Conservation (phyloP, 2,329 filamentous ascomycete species). For the Capronia americana region DNA sequence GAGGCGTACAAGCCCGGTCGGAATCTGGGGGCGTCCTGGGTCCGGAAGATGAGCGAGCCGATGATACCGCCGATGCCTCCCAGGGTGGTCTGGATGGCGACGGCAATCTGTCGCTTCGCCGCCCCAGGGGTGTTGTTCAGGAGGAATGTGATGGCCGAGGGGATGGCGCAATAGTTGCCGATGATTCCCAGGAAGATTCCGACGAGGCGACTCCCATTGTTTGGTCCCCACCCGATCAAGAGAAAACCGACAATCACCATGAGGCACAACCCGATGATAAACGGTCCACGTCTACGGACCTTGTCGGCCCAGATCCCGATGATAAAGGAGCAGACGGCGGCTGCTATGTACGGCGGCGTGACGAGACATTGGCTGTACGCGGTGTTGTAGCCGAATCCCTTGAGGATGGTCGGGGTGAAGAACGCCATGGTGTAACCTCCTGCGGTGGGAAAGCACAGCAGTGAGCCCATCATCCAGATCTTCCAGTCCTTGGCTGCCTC, state of each 20-base stretch:
- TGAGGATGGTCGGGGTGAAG: slow-evolving; percentile 36
- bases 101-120: slow-evolving; percentile 16
- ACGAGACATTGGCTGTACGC: slow-evolving; percentile 41
- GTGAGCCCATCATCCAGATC: slow-evolving; percentile 60
- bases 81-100: slow-evolving; percentile 7
- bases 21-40: slow-evolving; percentile 44
- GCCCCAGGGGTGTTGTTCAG: slow-evolving; percentile 15
- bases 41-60: slow-evolving; percentile 72
- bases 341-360: slow-evolving; percentile 40
- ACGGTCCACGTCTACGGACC: slow-evolving; percentile 40
- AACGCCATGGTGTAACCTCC: slow-evolving; percentile 46
- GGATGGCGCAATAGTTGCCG: slow-evolving; percentile 7
- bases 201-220: slow-evolving; percentile 30
- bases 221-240: slow-evolving; percentile 15
- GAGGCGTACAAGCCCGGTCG: slow-evolving; percentile 41
- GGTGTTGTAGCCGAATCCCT: slow-evolving; percentile 36
- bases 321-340: slow-evolving; percentile 35
- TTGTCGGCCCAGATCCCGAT: slow-evolving; percentile 42
- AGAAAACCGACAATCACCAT: slow-evolving; percentile 38
- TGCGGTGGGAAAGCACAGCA: slow-evolving; percentile 46
- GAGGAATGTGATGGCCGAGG: slow-evolving; percentile 10
- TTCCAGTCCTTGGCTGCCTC: slow-evolving; percentile 53
- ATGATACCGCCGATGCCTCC: slow-evolving; percentile 76
- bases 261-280: slow-evolving; percentile 41
- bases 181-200: slow-evolving; percentile 19